Base-by-base conservation (phyloP, 257 asterid species). In the Catharanthus roseus region DNA sequence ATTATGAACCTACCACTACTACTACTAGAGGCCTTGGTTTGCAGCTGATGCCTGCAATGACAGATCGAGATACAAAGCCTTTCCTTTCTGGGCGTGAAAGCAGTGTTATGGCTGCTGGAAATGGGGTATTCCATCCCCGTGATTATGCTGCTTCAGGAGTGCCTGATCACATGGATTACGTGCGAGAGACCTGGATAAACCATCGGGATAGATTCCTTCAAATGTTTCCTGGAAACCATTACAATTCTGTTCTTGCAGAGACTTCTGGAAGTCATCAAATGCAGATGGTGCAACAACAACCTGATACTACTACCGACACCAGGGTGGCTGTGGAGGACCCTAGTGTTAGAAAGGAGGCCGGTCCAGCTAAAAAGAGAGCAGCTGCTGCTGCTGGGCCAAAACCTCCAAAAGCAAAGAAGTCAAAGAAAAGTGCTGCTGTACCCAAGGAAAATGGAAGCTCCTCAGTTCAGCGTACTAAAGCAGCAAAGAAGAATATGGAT, bases 111-210 rank as follows among this genome's bases (percentile, higher is more conserved):
- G 88, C 87, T 16, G 81, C 91, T 39, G 70, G 91, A 45, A 91
- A 84, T 56, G 96, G 96, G 38, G 71, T 85, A 7, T 88, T 63
- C 70, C 87, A 85, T 72, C 89, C 86, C 33, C 88, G 95, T 31
- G 92, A 87, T 49, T 81, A 86, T 41, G 61, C 83, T 41, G 84
- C 87, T 38, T 68, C 96, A 2, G 95, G 87, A 0, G 86, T 90
- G 19, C 87, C 93, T 0, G 81, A 88, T 31, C 91, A 83, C 83
- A 88, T 93, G 74, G 99, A 93, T 76, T 89, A 82, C 15, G 96
- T 89, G 8, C 76, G 92, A 44, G 97, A 93, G 65, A 84, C 80
- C 77, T 93, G 96, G 97, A 88, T 91, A 53, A 89, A 88, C 74
- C 95, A 86, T 77, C 69, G 96, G 36, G 96, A 91, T 4, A 93